phyloP scores from a whole-genome alignment of 495 filamentous ascomycete genomes.

The Neurospora sp. region DNA sequence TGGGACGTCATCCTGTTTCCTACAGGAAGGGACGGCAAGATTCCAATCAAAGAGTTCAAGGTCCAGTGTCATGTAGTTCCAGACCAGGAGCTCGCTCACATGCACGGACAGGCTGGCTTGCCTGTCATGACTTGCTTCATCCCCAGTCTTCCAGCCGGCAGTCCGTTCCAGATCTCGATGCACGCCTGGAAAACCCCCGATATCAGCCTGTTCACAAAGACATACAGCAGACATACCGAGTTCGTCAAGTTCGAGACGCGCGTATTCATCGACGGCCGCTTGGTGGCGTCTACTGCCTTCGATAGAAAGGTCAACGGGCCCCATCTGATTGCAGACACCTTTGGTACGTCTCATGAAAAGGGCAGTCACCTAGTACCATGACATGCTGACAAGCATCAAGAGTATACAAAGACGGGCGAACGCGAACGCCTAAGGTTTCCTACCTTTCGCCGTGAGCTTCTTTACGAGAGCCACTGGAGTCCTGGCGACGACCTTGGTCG shows the following conservation, averaged over 20 bases:
- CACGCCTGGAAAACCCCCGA: constrained; percentile 69
- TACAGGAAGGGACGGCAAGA: constrained; percentile 29
- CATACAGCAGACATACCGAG: constrained; percentile 52
- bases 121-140: constrained; percentile 73
- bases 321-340: constrained; percentile 38
- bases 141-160: constrained; percentile 50
- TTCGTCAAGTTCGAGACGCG: constrained; percentile 56
- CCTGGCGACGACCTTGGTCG: constrained; percentile 60
- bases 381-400: constrained; percentile 22
- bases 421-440: constrained; percentile 62
- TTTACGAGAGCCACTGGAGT: constrained; percentile 63
- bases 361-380: neutral
- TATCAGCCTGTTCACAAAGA: constrained; percentile 50
- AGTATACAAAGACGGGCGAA: constrained; percentile 52
- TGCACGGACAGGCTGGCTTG: constrained; percentile 36
- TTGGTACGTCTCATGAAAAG: constrained; percentile 27
- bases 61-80: constrained; percentile 69
- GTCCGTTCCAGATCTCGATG: constrained; percentile 65
- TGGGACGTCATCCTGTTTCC: constrained; percentile 86
- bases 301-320: constrained; percentile 51
- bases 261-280: constrained; percentile 60
- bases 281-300: constrained; percentile 51
- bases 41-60: constrained; percentile 79
- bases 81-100: constrained; percentile 43
- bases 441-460: constrained; percentile 58